phyloP scores from a whole-genome alignment of 225 moss, liverwort and hornwort species.

The Takakia lepidozioides region DNA sequence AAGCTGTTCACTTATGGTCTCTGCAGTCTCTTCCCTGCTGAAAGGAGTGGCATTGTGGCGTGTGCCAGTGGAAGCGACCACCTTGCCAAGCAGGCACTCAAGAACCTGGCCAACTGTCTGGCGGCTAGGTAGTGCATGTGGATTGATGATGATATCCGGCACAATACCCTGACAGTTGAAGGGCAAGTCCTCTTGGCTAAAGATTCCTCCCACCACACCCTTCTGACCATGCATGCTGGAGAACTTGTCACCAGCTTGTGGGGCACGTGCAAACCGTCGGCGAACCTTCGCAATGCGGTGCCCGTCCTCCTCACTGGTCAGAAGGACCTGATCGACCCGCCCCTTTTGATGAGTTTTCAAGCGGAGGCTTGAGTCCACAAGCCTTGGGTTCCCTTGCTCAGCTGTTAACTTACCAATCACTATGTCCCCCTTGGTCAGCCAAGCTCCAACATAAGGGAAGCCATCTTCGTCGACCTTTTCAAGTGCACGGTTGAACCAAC shows the following conservation, averaged over 20 bases:
- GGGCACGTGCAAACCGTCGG: slow-evolving; percentile 63
- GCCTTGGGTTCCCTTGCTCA: slow-evolving; percentile 23
- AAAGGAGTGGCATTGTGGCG: slow-evolving; percentile 75
- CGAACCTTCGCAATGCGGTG: slow-evolving; percentile 75
- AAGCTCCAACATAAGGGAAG: slow-evolving; percentile 66
- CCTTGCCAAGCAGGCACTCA: slow-evolving; percentile 83
- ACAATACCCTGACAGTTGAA: slow-evolving; percentile 83
- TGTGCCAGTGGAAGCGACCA: slow-evolving; percentile 53
- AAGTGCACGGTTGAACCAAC: slow-evolving; percentile 33
- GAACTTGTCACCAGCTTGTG: slow-evolving; percentile 93
- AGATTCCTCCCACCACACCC: slow-evolving; percentile 80
- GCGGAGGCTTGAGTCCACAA: slow-evolving; percentile 57
- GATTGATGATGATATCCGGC: slow-evolving; percentile 92
- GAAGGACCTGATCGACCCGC: slow-evolving; percentile 76
- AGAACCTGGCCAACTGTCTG: slow-evolving; percentile 90
- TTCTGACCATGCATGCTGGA: slow-evolving; percentile 99
- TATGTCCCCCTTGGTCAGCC: slow-evolving; percentile 53
- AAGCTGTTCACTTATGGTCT: slow-evolving; percentile 29
- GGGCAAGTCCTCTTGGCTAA: slow-evolving; percentile 84
- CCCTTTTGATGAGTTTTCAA: slow-evolving; percentile 85
- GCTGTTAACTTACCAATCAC: slow-evolving; percentile 66
- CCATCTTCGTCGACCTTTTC: slow-evolving; percentile 79
- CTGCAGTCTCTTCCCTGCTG: slow-evolving; percentile 39
- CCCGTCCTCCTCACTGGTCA: slow-evolving; percentile 68
- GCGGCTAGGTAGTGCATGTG: slow-evolving; percentile 89